phyloP scores from a whole-genome alignment of 345 rosid species.

The Eucalyptus shirleyi region DNA sequence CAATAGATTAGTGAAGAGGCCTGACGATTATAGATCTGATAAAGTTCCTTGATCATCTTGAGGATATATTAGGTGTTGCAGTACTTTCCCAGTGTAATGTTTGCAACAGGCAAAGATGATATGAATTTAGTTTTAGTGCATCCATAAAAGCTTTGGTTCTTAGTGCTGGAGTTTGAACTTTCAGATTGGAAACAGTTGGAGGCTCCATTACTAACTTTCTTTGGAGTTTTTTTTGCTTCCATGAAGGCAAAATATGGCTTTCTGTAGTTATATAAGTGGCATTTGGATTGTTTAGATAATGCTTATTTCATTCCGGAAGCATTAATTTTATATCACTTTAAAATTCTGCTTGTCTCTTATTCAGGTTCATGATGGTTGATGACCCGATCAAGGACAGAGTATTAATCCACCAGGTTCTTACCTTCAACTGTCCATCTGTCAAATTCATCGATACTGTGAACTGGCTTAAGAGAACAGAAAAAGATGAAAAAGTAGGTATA shows the following conservation, averaged over 20 bases:
- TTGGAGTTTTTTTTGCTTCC: background rate
- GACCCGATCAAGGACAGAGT: conserved; percentile 65
- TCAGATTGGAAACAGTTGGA: background rate
- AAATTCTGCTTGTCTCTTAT: background rate
- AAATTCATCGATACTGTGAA: background rate
- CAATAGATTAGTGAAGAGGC: background rate
- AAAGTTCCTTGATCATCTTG: background rate
- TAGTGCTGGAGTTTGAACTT: background rate
- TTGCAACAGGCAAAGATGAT: background rate
- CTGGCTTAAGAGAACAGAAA: background rate
- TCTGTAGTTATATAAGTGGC: background rate
- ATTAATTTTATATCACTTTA: background rate
- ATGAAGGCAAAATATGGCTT: background rate
- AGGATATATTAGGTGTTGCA: background rate
- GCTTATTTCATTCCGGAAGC: too few relatives aligned
- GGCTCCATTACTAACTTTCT: background rate
- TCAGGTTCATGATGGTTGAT: conserved; percentile 86
- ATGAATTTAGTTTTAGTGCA: background rate
- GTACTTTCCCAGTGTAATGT: background rate
- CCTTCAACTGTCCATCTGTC: background rate
- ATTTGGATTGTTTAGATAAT: background rate
- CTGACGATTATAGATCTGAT: background rate
- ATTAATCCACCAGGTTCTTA: conserved; percentile 46
- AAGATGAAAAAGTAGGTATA: background rate
- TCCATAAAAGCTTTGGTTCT: background rate